Conservation (phyloP, 2,329 filamentous ascomycete species). For the Colletotrichum sp. region DNA sequence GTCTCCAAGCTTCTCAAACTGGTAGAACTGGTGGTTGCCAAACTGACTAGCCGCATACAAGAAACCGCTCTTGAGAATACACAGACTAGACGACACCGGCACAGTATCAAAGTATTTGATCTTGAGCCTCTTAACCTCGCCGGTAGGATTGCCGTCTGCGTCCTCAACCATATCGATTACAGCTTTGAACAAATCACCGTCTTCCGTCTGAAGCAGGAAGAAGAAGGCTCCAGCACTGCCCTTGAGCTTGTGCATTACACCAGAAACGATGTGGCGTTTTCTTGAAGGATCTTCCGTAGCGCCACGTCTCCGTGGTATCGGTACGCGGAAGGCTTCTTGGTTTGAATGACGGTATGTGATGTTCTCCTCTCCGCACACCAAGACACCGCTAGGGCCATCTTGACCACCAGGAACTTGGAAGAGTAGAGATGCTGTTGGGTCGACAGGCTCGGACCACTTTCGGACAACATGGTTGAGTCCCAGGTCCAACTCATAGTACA, state of each 20-base stretch:
- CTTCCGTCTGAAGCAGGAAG: conserved; percentile 93
- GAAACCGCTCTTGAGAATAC: conserved; percentile 95
- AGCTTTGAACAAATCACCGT: conserved; percentile 98
- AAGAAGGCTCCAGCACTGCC: conserved; percentile 87
- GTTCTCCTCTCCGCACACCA: conserved; percentile 93
- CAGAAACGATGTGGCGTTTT: conserved; percentile 85
- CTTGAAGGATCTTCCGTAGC: conserved; percentile 91
- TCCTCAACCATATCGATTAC: conserved; percentile 91
- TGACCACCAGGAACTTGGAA: conserved; percentile 95
- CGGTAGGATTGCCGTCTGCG: conserved; percentile 76
- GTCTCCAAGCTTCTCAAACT: conserved; percentile 96
- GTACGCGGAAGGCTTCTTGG: conserved; percentile 85
- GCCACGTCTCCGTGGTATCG: conserved; percentile 86
- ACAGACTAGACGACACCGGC: conserved; percentile 83
- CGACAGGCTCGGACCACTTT: conserved; percentile 94
- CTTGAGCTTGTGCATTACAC: conserved; percentile 97
- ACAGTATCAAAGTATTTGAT: conserved; percentile 99
- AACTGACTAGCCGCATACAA: conserved; percentile 91
- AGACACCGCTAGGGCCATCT: conserved; percentile 91
- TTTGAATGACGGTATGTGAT: conserved; percentile 98
- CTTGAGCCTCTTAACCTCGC: conserved; percentile 82
- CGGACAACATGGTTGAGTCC: conserved; percentile 96
- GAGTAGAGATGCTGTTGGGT: conserved; percentile 85
- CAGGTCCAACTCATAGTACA: conserved; percentile 97
- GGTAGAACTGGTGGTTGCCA: conserved; percentile 93